Evolutionary conservation across 179 eudicot genomes (phyloP), one percentile per base, ranked within the genome.

Genomic region (Spinacia oleracea): DNA sequence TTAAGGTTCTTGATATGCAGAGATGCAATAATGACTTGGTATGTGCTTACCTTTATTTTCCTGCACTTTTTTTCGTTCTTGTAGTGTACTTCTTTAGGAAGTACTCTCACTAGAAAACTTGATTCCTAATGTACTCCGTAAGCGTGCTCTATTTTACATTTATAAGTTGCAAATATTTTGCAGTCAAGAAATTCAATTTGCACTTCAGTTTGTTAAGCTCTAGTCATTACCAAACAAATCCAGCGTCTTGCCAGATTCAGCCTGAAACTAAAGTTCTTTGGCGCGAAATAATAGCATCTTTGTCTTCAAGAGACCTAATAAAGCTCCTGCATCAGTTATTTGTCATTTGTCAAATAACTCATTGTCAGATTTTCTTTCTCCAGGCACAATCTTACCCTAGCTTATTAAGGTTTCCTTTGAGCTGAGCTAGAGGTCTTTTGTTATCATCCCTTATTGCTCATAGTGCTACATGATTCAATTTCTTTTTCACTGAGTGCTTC

Each of bases 1-100:
- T 96, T 76, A 96, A 96, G 86, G 98, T 94, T 87, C 97, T 96
- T 82, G 99, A 96, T 88, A 88, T 96, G 58, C 98, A 96, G 82
- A 91, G 87, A 86, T 93, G 97, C 87, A 91, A 90, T 70, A 96
- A 90, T 92, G 99, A 94, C 84, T 88, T 96, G 98, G 99, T 96
- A 92, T 70, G 94, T 63, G 75, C 83, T 80, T 50, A 29, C 72
- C 71, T 56, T 85, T 51, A 29, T 3, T 25, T 55, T 67, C 59
- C 29, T 42, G 29, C 38, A n/a, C 38, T 32, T 32, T 20, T 66
- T 18, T n/a, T n/a, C 2, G 15, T 20, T 5, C 9, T 35, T 66
- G 66, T 21, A 35, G 16, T 6, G 45, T 34, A 35, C 45, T 34
- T 20, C 46, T 16, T 64, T 64, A 32, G 21, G 10, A 34, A 32